These are phyloP conservation scores for Aspergillus hiratsukae DNA, from an alignment of 2,329 filamentous ascomycete genomes.

Conservation along the genomic window DNA sequence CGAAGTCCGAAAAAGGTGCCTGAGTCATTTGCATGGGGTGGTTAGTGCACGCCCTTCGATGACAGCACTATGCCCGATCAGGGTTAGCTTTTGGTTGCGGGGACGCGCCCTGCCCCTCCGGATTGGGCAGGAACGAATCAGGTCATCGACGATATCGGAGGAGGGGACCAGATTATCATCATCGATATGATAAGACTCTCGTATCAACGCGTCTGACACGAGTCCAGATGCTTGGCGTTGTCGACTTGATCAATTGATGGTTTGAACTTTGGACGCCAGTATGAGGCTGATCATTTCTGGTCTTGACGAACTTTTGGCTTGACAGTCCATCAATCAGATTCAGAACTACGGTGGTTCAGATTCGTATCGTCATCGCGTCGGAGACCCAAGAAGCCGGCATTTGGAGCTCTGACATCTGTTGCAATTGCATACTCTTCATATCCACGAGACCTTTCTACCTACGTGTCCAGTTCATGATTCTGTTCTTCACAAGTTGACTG, in stretches of 20 bases:
- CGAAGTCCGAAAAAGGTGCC: constrained; percentile 8
- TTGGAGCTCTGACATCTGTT: too few species aligned
- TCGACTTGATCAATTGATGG: neutral
- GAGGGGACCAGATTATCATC: neutral
- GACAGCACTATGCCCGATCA: constrained; percentile 25
- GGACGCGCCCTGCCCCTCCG: constrained; percentile 2
- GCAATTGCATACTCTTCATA: too few species aligned
- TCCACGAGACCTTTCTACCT: too few species aligned
- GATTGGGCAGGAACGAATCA: constrained; percentile 11
- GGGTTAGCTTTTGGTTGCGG: constrained; percentile 9
- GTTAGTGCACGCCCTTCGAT: constrained; percentile 25
- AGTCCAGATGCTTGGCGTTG: neutral
- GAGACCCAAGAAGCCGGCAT: too few species aligned
- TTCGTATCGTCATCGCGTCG: too few species aligned
- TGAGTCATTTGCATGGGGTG: constrained; percentile 4
- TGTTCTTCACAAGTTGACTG: too few species aligned
- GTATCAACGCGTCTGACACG: neutral
- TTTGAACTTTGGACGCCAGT: neutral
- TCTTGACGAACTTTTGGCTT: too few species aligned
- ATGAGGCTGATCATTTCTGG: neutral
- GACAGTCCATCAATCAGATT: too few species aligned
- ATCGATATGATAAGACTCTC: neutral
- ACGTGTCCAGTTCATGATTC: too few species aligned
- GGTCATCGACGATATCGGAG: neutral
- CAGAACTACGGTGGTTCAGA: too few species aligned